A percentile compares a stretch with the other conserved stretches of the same genome.
Evolutionary conservation across 2,329 filamentous ascomycete genomes (phyloP).

Genomic region (Chaetomiaceae sp.): DNA sequence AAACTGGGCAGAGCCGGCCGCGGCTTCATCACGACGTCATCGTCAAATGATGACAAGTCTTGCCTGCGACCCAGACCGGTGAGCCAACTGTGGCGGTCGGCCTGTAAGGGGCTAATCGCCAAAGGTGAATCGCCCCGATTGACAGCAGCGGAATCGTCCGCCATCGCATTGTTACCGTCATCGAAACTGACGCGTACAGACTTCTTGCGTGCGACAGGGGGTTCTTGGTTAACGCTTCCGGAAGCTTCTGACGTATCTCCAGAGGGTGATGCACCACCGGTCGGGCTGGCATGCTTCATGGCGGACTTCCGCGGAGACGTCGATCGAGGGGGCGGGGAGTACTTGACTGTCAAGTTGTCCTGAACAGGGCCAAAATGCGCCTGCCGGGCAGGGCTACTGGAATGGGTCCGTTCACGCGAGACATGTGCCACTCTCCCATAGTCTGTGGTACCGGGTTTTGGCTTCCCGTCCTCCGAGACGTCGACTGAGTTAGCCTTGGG

Average conservation of each 20-base stretch:
- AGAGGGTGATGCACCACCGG: constrained; percentile 49
- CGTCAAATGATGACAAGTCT: constrained; percentile 45
- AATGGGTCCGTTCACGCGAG: constrained; percentile 38
- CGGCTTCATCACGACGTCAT: constrained; percentile 69
- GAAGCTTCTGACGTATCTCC: constrained; percentile 46
- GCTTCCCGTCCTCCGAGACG: constrained; percentile 9
- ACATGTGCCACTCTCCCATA: constrained; percentile 8
- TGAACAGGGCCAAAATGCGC: constrained; percentile 62
- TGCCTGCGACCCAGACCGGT: constrained; percentile 48
- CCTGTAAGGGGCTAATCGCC: constrained; percentile 35
- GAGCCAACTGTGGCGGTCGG: constrained; percentile 48
- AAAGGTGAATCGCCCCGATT: constrained; percentile 39
- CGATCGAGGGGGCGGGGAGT: constrained; percentile 66
- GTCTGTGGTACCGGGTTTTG: constrained; percentile 10
- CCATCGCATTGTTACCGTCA: constrained; percentile 54
- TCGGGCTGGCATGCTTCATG: constrained; percentile 60
- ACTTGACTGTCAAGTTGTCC: constrained; percentile 54
- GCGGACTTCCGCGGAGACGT: constrained; percentile 75
- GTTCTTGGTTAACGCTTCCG: constrained; percentile 35
- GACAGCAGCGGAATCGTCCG: constrained; percentile 43
- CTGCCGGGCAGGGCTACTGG: constrained; percentile 61
- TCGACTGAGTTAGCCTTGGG: not conserved
- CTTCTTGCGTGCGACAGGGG: constrained; percentile 51
- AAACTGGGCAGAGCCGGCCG: constrained; percentile 69
- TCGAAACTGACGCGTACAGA: constrained; percentile 74